Evolutionary conservation across 768 basidiomycete genomes (phyloP).

Genomic region (Vishniacozyma victoriae): DNA sequence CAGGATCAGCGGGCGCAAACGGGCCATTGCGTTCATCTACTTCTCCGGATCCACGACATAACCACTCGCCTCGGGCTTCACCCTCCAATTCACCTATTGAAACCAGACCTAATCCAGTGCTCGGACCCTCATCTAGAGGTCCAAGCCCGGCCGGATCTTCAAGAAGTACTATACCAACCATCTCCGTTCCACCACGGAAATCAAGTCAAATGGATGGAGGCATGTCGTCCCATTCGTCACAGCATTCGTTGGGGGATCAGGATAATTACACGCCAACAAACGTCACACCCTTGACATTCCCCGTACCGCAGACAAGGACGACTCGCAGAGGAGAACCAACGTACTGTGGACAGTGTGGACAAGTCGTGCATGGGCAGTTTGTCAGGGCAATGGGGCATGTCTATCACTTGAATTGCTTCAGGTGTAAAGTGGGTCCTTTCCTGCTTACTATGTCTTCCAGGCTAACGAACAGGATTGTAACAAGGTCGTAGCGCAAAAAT

Average conservation of each 20-base stretch:
- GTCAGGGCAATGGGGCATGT: conserved; percentile 90
- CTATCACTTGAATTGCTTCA: conserved; percentile 96
- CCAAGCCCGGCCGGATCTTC: neutral
- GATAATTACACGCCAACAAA: neutral
- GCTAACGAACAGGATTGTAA: conserved; percentile 71
- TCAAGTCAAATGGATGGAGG: conserved; percentile 2
- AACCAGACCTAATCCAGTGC: neutral
- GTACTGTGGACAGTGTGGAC: conserved; percentile 47
- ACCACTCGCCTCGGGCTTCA: conserved; percentile 6
- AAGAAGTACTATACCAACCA: neutral
- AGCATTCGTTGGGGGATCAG: conserved; percentile 4
- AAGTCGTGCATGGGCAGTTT: conserved; percentile 79
- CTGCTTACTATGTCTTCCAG: neutral
- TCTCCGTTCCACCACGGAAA: conserved; percentile 2
- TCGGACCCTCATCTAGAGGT: neutral
- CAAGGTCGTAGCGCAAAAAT: conserved; percentile 92
- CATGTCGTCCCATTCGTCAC: conserved; percentile 6
- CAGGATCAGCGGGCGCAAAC: neutral
- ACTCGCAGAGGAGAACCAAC: conserved; percentile 17
- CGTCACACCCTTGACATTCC: conserved; percentile 3
- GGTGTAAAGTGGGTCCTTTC: conserved; percentile 70
- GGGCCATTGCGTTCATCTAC: conserved; percentile 12
- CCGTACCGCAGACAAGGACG: conserved; percentile 10
- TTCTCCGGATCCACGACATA: conserved; percentile 25
- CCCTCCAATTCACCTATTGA: conserved; percentile 26